phyloP scores from a whole-genome alignment of 208 protist species.

The Leptomonas seymouri region DNA sequence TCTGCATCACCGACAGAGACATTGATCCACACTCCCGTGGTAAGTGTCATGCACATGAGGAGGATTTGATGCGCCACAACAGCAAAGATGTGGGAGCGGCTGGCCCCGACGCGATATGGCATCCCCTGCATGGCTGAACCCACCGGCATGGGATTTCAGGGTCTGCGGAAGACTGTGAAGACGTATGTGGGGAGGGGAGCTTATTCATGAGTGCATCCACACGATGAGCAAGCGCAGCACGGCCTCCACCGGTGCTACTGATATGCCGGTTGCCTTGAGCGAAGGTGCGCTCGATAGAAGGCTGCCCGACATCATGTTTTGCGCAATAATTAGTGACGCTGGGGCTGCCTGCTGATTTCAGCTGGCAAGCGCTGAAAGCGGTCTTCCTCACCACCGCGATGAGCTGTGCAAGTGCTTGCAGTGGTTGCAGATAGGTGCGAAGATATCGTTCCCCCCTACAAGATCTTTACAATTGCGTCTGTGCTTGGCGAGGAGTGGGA shows the following conservation, averaged over 20 bases:
- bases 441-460: constrained; percentile 28
- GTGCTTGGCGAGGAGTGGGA: constrained; percentile 24
- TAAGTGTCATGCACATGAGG: constrained; percentile 9
- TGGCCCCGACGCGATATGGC: constrained; percentile 12
- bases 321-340: constrained; percentile 15
- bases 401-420: constrained; percentile 22
- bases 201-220: constrained; percentile 14
- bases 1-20: constrained; percentile 6
- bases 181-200: constrained; percentile 4
- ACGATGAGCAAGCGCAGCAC: neutral
- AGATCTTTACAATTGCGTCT: constrained; percentile 22
- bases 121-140: constrained; percentile 5
- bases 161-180: constrained; percentile 7
- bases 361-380: constrained; percentile 1
- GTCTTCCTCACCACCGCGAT: constrained; percentile 34
- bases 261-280: constrained; percentile 1
- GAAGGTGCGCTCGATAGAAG: constrained; percentile 1
- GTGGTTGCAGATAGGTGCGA: constrained; percentile 15
- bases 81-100: constrained; percentile 7
- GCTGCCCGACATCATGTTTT: constrained; percentile 14
- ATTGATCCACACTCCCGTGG: constrained; percentile 14
- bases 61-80: constrained; percentile 13
- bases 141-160: constrained; percentile 10
- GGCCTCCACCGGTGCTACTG: neutral
- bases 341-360: constrained; percentile 11